Conservation (phyloP, 2,329 filamentous ascomycete genomes). For the Sordariomycetes sp. region DNA sequence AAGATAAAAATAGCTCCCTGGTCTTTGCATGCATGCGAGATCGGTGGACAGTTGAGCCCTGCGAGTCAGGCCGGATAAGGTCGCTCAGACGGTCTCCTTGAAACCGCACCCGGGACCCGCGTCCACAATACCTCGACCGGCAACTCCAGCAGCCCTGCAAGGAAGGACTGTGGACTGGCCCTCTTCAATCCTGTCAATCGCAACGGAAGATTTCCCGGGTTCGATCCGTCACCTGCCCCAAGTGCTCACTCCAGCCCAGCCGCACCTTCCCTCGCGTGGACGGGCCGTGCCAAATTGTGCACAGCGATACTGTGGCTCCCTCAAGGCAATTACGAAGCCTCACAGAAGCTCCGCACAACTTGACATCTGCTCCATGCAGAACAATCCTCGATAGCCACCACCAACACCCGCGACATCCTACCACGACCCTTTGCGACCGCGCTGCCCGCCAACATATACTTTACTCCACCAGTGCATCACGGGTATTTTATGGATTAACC, state of each 20-base stretch:
- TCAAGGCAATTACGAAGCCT: not conserved
- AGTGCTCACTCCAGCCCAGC: not conserved
- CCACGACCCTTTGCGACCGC: not conserved
- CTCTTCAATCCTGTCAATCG: not conserved
- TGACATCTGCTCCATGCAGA: not conserved
- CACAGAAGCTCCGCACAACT: not conserved
- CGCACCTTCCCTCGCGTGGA: not conserved
- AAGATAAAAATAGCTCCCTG: not conserved
- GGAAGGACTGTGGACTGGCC: too few species aligned
- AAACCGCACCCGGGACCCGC: not conserved
- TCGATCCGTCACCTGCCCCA: not conserved
- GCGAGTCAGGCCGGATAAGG: not conserved
- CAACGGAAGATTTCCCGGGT: not conserved
- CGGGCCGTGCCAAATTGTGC: not conserved
- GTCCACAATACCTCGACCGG: not conserved
- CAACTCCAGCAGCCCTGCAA: too few species aligned
- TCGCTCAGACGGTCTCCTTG: not conserved
- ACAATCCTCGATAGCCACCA: not conserved
- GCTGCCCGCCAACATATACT: not conserved
- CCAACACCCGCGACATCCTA: not conserved
- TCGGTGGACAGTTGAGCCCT: not conserved
- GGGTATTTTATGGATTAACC: not conserved
- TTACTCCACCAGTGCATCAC: not conserved
- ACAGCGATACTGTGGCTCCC: not conserved
- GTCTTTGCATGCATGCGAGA: not conserved